Percentiles rank a stretch among this genome's conserved stretches.
Evolutionary conservation across 257 asterid species (phyloP).

Genomic region (Solanum arcanum): DNA sequence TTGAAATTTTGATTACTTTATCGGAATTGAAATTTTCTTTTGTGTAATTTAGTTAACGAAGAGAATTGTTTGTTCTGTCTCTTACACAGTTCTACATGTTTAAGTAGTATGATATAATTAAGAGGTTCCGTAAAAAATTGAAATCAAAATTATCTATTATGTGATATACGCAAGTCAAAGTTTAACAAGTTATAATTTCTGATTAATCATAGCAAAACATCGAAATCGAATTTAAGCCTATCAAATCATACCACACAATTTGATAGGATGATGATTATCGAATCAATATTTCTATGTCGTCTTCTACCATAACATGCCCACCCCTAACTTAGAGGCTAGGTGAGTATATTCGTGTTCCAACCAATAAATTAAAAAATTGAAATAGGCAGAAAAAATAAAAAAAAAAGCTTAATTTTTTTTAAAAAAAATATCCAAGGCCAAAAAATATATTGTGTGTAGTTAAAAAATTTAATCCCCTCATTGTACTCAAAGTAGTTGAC

Average conservation of each 20-base stretch:
- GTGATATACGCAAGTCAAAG: not conserved
- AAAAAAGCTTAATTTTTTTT: not conserved
- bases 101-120: too few species aligned
- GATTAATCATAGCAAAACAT: too few species aligned
- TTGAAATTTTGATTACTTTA: too few species aligned
- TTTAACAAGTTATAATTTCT: not conserved
- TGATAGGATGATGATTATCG: not conserved
- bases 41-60: not conserved
- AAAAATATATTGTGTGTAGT: not conserved
- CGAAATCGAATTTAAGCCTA: too few species aligned
- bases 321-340: not conserved
- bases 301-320: not conserved
- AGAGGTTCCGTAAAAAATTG: too few species aligned
- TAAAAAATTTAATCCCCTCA: not conserved
- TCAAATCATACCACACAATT: not conserved
- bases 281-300: too few species aligned
- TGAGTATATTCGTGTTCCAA: not conserved
- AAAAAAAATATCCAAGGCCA: not conserved
- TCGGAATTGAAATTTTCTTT: too few species aligned
- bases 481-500: fast-evolving
- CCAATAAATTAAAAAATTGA: not conserved
- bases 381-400: not conserved
- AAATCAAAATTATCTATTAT: too few species aligned
- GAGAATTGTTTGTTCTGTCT: not conserved
- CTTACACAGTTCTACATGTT: too few species aligned